Base-by-base conservation (phyloP, 148 eudicot species). In the Silene latifolia region DNA sequence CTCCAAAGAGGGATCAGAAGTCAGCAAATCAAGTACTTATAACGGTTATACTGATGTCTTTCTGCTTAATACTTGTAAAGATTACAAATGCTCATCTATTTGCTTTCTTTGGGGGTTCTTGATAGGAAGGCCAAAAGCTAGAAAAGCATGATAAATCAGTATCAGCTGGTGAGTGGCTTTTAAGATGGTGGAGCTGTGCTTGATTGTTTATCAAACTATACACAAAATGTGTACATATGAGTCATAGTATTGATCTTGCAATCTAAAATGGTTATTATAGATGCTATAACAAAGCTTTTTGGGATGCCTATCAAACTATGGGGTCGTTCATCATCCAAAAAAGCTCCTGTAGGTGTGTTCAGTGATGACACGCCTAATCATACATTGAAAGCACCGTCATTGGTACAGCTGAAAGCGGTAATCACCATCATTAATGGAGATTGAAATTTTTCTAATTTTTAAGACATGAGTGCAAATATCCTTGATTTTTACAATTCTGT, bases 81-180 rank as follows among this genome's bases (percentile, higher is more conserved):
- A n/a, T n/a, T n/a, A n/a, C n/a, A 13, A 59, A 32, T 72, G 54
- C 66, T 72, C 54, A 58, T 59, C 20, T 8, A n/a, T 61, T 14
- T 42, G 18, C 1, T 20, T 60, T 61, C 42, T 61, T 44, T 10
- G n/a, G 35, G 66, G 67, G 8, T 29, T 32, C 14, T 73, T 73
- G 19, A 42, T 29, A 73, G 76, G 76, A 58, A 61, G 57, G 20
- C 32, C 66, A 73, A 46, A 61, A 73, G 20, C 58, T 42, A 64
- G 71, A 32, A 18, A 69, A 53, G 51, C 9, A 51, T n/a, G 77
- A 64, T 51, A 74, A 25, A 53, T 74, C 77, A n/a, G 39, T 42
- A 24, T 74, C 76, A 74, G 69, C 47, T 27, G 77, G 77, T 74
- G 67, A 27, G 71, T 39, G 21, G 25, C 67, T 61, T 73, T 42